Conservation (phyloP, 306 rosid species). For the Fragaria nilgerrensis region DNA sequence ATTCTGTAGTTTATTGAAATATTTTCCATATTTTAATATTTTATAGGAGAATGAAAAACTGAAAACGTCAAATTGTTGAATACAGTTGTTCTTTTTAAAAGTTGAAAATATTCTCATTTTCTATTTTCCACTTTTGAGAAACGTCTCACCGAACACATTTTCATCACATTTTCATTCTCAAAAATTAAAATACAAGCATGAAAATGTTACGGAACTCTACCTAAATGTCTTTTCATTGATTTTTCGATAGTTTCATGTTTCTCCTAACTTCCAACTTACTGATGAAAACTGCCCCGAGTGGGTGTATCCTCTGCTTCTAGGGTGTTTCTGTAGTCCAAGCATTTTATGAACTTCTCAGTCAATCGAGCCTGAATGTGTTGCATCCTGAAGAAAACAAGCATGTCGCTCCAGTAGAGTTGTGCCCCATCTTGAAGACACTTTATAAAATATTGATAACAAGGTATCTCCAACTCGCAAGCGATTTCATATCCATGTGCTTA, state of each 20-base stretch:
- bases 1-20: no score
- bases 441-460: slow-evolving; percentile 77
- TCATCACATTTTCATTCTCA: no score
- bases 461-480: slow-evolving; percentile 27
- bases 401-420: slow-evolving; percentile 90
- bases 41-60: no score
- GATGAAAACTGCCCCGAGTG: neutral
- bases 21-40: no score
- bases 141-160: no score
- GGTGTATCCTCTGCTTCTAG: slow-evolving; percentile 32
- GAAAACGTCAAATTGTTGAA: no score
- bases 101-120: no score
- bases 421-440: slow-evolving; percentile 88
- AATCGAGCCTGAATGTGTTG: slow-evolving; percentile 72
- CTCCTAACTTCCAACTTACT: slow-evolving; percentile 6
- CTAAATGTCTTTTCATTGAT: neutral
- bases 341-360: slow-evolving; percentile 82
- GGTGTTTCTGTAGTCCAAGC: slow-evolving; percentile 91
- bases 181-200: no score
- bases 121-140: no score
- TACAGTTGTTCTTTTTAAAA: no score
- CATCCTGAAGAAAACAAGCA: slow-evolving; percentile 89
- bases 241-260: neutral
- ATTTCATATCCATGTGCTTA: neutral
- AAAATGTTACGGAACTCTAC: no score